Evolutionary conservation across 805 yeast genomes (phyloP), one percentile per base, ranked within the genome.

Genomic region (Wickerhamiella bombiphila): DNA sequence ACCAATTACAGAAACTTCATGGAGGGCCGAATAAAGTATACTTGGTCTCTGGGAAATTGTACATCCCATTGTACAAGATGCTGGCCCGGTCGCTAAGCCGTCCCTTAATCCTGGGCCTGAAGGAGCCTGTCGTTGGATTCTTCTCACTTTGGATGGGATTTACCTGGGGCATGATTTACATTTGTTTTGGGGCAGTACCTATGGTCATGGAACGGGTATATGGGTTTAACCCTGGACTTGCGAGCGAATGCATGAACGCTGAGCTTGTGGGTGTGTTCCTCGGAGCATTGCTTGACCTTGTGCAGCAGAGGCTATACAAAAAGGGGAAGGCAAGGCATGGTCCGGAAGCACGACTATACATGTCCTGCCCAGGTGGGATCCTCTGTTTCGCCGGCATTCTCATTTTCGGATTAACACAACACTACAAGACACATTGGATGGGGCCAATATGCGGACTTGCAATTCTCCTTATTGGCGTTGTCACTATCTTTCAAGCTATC

Each of bases 121-220:
- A 46, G 31, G 66, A 63, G 49, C 52, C 54, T 32, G 59, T 65
- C 40, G 63, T 63, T 14, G 54, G 73, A 24, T 62, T 68, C 21
- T 58, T 75, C 40, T 74, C 78, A 1, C 64, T 75, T 34, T 58
- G 58, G 52, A 57, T 58, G 58, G 49, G 63, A 2, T 56, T 57
- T 22, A 40, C 56, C 19, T 58, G 59, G 45, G 63, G 61, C n/a
- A 49, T 76, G 60, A 63, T 76, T 31, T 76, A 75, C 54, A 58
- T 76, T 60, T 75, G 72, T 34, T 75, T 76, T 56, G 68, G 73
- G 33, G 76, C 78, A 2, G 70, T 70, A 41, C 81, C 81, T 5
- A 69, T 69, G 43, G 70, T 74, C 11, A 72, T 75, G 50, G 52
- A 51, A 15, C 63, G 58, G 38, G 70, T 70, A 9, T 75, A 71